Conservation (phyloP, 2,329 filamentous ascomycete species). For the Colletotrichum siamense region DNA sequence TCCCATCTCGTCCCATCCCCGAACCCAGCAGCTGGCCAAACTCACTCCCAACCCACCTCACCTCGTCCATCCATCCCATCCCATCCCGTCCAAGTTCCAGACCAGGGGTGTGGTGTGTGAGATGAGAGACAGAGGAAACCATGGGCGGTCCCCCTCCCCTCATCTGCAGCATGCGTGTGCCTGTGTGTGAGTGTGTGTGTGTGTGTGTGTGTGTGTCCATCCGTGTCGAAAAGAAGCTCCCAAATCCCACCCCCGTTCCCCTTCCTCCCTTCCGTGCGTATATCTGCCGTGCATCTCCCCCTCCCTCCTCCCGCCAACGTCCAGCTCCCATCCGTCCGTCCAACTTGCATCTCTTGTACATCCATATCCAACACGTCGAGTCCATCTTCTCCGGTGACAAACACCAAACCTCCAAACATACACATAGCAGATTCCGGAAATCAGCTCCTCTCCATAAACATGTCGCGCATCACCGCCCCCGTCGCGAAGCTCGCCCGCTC, state of each 20-base stretch:
- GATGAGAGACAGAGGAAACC: not conserved
- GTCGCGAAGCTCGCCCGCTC: constrained; percentile 54
- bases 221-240: constrained; percentile 2
- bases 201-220: not conserved
- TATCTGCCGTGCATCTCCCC: constrained; percentile 17
- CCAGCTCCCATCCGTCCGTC: not conserved
- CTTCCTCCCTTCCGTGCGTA: constrained; percentile 14
- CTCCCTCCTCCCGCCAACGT: not conserved
- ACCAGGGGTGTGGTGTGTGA: not conserved
- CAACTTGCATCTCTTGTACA: not conserved
- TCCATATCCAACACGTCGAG: not conserved
- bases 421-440: not conserved
- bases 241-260: not conserved
- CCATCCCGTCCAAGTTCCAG: constrained; percentile 4
- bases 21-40: not conserved
- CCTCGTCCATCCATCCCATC: not conserved
- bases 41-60: constrained; percentile 5
- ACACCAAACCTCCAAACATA: constrained; percentile 1
- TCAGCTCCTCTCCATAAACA: constrained; percentile 26
- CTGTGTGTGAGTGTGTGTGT: not conserved
- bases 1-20: constrained; percentile 14
- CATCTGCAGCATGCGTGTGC: not conserved
- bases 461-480: constrained; percentile 57
- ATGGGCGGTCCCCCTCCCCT: not conserved
- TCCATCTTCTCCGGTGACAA: not conserved